Conservation (phyloP, 441 rosid genomes). For the Populus hybrid region DNA sequence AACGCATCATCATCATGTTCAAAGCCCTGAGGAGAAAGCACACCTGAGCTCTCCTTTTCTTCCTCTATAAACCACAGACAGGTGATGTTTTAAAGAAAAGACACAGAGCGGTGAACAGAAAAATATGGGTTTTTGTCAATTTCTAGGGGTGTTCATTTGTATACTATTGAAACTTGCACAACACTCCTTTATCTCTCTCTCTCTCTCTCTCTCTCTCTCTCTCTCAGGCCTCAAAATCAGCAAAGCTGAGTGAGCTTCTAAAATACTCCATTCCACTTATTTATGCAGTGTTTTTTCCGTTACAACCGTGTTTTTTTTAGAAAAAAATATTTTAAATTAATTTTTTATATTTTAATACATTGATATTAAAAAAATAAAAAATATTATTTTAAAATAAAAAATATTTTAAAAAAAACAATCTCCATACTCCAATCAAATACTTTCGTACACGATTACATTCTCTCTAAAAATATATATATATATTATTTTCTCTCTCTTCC, state of each 20-base stretch:
- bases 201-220: conserved; percentile 25
- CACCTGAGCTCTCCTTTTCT: conserved; percentile 10
- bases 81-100: conserved; percentile 9
- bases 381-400: too few relatives aligned
- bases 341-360: too few relatives aligned
- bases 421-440: neutral
- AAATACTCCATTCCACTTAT: conserved; percentile 32
- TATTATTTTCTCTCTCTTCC: neutral
- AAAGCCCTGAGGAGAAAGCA: neutral
- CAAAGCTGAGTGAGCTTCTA: conserved; percentile 67
- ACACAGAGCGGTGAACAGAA: conserved; percentile 28
- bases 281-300: too few relatives aligned
- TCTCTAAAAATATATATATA: conserved; percentile 9
- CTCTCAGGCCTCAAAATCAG: conserved; percentile 66
- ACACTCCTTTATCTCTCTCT: conserved; percentile 30
- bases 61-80: conserved; percentile 6
- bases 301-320: too few relatives aligned
- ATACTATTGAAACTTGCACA: conserved; percentile 54
- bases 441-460: conserved; percentile 20
- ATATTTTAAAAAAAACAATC: neutral
- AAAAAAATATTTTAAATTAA: too few relatives aligned
- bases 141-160: conserved; percentile 19
- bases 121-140: conserved; percentile 16
- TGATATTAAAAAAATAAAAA: too few relatives aligned
- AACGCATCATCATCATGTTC: neutral